Evolutionary conservation across 805 yeast genomes (phyloP), one percentile per base, ranked within the genome.

Genomic region (Blastobotrys chiropterorum): DNA sequence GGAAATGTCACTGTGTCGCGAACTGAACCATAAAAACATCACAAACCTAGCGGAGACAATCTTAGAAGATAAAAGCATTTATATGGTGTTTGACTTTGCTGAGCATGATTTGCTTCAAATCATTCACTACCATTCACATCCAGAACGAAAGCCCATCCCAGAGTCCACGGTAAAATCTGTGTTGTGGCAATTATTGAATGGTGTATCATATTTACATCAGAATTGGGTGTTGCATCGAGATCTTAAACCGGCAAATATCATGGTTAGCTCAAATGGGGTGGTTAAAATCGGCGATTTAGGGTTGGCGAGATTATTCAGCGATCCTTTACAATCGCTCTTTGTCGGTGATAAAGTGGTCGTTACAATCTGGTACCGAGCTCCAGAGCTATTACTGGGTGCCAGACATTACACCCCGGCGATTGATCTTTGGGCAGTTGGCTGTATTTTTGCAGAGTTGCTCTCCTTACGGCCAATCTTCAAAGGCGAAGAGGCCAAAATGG

Each of bases 401-500:
- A 75, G 96, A 40, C 96, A 90, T 69, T 90, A 90, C 64, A 85
- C 97, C 0, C 90, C 96, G 1, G 90, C 96, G 0, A 83, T 94
- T 47, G 96, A 94, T 70, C 67, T 87, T 38, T 90, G 98, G 98
- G 96, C 98, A 0, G 88, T 87, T 3, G 98, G 98, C 0, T 90
- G 97, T 66, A 90, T 90, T 2, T 72, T 92, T 59, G 98, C 97
- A 0, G 99, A 94, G 65, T 71, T 94, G 48, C 72, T 94, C 13
- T 87, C 96, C 1, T 69, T 94, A 31, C 72, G 96, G 60, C 99
- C 99, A 0, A 83, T 94, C 7, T 94, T 94, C 72, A 94, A 94
- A 67, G 99, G 99, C 50, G 99, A 94, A 68, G 99, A 94, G 64
- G 94, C 96, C 13, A 92, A 92, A 61, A 86, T 92, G 78, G 98